Percentiles rank a stretch among this genome's conserved stretches.
Evolutionary conservation across 1,284 basidiomycete genomes (phyloP).

Genomic region (Apiotrichum laibachii): DNA sequence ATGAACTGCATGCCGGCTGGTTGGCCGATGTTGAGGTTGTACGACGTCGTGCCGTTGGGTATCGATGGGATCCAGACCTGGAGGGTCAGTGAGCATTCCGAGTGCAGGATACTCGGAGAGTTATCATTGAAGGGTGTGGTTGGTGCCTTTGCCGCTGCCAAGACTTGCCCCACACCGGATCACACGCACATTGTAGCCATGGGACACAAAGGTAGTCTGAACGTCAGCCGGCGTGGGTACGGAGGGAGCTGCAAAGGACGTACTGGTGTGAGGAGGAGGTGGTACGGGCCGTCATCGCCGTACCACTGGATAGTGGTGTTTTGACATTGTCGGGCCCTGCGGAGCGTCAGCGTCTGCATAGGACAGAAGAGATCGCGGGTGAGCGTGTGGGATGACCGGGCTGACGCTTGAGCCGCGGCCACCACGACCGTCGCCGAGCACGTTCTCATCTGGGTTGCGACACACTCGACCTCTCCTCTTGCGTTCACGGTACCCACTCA

Average conservation of each 20-base stretch:
- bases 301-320: slow-evolving; percentile 28
- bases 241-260: slow-evolving; percentile 10
- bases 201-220: slow-evolving; percentile 37
- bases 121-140: not conserved
- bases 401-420: no score
- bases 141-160: not conserved
- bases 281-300: slow-evolving; percentile 48
- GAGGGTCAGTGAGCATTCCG: not conserved
- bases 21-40: slow-evolving; percentile 37
- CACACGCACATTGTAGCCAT: slow-evolving; percentile 44
- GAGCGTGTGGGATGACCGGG: no score
- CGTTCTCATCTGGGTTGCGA: no score
- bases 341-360: not conserved
- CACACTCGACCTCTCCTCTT: no score
- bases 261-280: slow-evolving; percentile 46
- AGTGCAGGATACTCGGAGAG: not conserved
- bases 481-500: slow-evolving; percentile 6
- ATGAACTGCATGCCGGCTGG: slow-evolving; percentile 41
- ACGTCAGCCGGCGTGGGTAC: not conserved
- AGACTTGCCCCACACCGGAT: no score
- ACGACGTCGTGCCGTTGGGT: slow-evolving; percentile 31
- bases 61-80: slow-evolving; percentile 46
- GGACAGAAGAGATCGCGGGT: no score
- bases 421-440: no score
- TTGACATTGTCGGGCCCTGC: slow-evolving; percentile 15